A percentile compares a stretch with the other conserved stretches of the same genome.
These are phyloP conservation scores for Nemania sp. DNA, from an alignment of 2,329 filamentous ascomycete species.

Conservation along the genomic window DNA sequence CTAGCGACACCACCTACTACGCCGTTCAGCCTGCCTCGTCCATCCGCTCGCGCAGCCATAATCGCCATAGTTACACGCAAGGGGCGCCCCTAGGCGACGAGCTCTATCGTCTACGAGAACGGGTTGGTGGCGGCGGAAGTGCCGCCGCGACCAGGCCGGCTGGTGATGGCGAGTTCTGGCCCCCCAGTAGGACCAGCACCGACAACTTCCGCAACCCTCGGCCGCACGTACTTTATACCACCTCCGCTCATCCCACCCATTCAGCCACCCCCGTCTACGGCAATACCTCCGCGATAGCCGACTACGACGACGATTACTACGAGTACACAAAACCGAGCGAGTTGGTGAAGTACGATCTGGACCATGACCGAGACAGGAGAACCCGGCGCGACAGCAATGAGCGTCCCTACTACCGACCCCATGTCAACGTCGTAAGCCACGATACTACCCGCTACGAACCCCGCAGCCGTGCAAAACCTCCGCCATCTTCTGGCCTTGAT, in stretches of 20 bases:
- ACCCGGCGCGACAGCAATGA: conserved; percentile 60
- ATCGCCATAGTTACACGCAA: conserved; percentile 46
- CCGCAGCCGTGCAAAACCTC: conserved; percentile 61
- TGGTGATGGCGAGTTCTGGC: conserved; percentile 46
- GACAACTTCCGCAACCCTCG: conserved; percentile 54
- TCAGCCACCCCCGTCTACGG: conserved; percentile 13
- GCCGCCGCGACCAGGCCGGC: conserved; percentile 36
- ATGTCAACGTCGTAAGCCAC: conserved; percentile 52
- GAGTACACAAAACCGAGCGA: conserved; percentile 67
- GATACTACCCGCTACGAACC: conserved; percentile 51
- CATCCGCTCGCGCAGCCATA: conserved; percentile 53
- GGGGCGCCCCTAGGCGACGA: conserved; percentile 57
- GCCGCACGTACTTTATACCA: conserved; percentile 50
- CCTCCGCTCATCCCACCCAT: conserved; percentile 42
- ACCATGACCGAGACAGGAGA: conserved; percentile 49
- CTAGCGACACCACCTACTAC: conserved; percentile 58
- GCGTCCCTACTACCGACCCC: conserved; percentile 58
- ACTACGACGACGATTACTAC: conserved; percentile 63
- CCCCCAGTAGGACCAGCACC: conserved; percentile 40
- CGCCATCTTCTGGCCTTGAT: conserved; percentile 71
- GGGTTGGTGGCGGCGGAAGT: conserved; percentile 38
- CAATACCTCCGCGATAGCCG: conserved; percentile 45
- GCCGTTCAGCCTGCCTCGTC: conserved; percentile 60
- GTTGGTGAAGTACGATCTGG: conserved; percentile 63
- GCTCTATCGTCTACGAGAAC: conserved; percentile 53